Base-by-base conservation (phyloP, 495 filamentous ascomycete species). In the Aspergillus taichungensis region DNA sequence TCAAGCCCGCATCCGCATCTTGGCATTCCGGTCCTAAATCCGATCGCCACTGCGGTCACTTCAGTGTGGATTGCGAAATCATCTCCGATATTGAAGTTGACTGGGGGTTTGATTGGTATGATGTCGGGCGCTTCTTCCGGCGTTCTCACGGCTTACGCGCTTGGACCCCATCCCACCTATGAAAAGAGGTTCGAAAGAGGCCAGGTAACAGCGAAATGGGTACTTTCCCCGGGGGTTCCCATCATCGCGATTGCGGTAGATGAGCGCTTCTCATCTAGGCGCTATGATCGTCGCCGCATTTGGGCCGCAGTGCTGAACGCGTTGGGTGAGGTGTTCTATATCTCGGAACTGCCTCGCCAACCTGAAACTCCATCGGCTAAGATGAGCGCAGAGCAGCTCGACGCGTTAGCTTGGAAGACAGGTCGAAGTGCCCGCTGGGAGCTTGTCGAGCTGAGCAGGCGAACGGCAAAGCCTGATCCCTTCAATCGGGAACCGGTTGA, bases 61-160 rank as follows among this genome's bases (percentile, higher is more conserved):
- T 75, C 79, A 13, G 80, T 95, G 6, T 98, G 94, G 94, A 88
- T 97, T 55, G 87, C 91, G 1, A 97, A 97, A 56, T 83, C 85
- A 1, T 57, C 76, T 3, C 68, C 74, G 29, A 70, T 96, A 18
- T 79, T 84, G 11, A 75, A 78, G 36, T 71, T 79, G 46, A 89
- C 88, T 0, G 75, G 87, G 36, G 87, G 87, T 2, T 69, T 91
- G 50, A 56, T 92, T 34, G 92, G 87, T 0, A 84, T 96, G 50
- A 57, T 97, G 54, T 76, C 80, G 44, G 92, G 92, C 4, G 92
- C 90, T 7, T 86, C 90, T 9, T 76, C 83, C 2, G 92, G 92
- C 37, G 72, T 96, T n/a, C 72, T 98, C 13, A 84, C 88, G 2
- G 74, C 84, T 0, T 95, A 89, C 63, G 81, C 87, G 10, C 61